phyloP scores from a whole-genome alignment of 352 stramenopile genomes.

The Thraustochytrium striatum region DNA sequence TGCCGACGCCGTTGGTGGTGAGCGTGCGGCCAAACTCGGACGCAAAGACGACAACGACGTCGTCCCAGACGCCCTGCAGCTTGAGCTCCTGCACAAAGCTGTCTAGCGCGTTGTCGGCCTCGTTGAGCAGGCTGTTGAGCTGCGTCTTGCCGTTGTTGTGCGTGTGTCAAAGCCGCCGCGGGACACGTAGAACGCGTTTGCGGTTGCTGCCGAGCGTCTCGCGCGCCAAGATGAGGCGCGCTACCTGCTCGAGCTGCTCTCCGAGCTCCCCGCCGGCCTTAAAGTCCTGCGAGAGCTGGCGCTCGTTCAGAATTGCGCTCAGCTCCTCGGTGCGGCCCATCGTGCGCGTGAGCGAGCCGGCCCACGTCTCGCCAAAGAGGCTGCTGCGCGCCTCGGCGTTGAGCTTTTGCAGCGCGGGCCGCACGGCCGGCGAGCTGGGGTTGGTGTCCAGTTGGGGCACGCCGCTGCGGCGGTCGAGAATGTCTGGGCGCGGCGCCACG shows the following conservation, averaged over 20 bases:
- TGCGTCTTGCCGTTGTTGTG: slow-evolving; percentile 50
- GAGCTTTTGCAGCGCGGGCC: background rate
- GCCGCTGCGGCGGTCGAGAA: slow-evolving; percentile 37
- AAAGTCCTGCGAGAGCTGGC: background rate
- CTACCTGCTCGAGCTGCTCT: slow-evolving; percentile 57
- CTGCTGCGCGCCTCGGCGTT: background rate
- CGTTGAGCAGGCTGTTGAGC: background rate
- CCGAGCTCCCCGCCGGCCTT: background rate
- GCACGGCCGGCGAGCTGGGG: slow-evolving; percentile 32
- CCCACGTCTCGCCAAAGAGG: slow-evolving; percentile 26
- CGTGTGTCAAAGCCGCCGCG: slow-evolving; percentile 63
- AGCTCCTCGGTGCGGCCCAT: slow-evolving; percentile 6
- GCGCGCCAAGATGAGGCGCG: slow-evolving; percentile 59
- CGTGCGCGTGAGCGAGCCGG: background rate
- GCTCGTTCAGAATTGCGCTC: background rate
- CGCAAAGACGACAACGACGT: slow-evolving; percentile 57
- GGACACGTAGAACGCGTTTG: slow-evolving; percentile 58
- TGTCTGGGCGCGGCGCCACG: slow-evolving; percentile 51
- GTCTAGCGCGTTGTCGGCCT: slow-evolving; percentile 57
- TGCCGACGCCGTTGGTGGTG: slow-evolving; percentile 57
- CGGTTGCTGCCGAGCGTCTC: slow-evolving; percentile 57
- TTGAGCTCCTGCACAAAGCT: slow-evolving; percentile 60
- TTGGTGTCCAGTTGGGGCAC: slow-evolving; percentile 49
- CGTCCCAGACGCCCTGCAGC: slow-evolving; percentile 56
- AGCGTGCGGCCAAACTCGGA: slow-evolving; percentile 65